These are phyloP conservation scores for Castanea sativa DNA, from an alignment of 306 rosid genomes.

Conservation along the genomic window DNA sequence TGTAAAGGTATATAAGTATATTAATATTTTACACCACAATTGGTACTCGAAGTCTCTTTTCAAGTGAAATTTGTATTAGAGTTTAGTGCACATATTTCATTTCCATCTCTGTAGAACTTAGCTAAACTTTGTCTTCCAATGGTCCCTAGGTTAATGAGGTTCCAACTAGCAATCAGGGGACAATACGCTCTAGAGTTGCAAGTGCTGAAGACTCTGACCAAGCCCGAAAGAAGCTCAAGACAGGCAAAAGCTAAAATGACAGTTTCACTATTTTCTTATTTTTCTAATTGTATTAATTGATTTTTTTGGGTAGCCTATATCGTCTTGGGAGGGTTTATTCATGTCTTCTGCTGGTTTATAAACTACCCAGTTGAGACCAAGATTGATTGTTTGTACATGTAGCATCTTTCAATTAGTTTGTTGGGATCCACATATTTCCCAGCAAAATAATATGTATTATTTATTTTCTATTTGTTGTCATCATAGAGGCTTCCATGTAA, in stretches of 20 bases:
- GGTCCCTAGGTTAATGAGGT: conserved; percentile 52
- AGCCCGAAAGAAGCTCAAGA: conserved; percentile 68
- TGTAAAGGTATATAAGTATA: conserved; percentile 44
- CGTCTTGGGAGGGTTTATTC: conserved; percentile 36
- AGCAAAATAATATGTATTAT: conserved; percentile 41
- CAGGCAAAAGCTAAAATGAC: conserved; percentile 56
- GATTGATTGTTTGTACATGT: conserved; percentile 76
- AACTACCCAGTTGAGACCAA: conserved; percentile 33
- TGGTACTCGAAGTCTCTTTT: conserved; percentile 4
- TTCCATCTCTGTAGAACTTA: neutral
- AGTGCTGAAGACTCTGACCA: conserved; percentile 56
- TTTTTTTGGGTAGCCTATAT: conserved; percentile 45
- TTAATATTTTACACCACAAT: neutral
- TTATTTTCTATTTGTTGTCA: conserved; percentile 29
- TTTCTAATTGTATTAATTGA: conserved; percentile 45
- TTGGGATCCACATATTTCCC: conserved; percentile 50
- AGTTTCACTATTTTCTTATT: conserved; percentile 27
- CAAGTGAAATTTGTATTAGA: neutral
- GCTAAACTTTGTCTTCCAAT: conserved; percentile 28
- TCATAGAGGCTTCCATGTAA: conserved; percentile 60
- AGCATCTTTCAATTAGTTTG: conserved; percentile 42
- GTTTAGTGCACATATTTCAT: conserved; percentile 9
- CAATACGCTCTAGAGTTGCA: conserved; percentile 43
- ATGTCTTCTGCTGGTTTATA: conserved; percentile 40
- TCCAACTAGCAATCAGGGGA: conserved; percentile 43